Evolutionary conservation across 1,139 yeast genomes (phyloP), one percentile per base, ranked within the genome.

Genomic region (Kluyveromyces marxianus): DNA sequence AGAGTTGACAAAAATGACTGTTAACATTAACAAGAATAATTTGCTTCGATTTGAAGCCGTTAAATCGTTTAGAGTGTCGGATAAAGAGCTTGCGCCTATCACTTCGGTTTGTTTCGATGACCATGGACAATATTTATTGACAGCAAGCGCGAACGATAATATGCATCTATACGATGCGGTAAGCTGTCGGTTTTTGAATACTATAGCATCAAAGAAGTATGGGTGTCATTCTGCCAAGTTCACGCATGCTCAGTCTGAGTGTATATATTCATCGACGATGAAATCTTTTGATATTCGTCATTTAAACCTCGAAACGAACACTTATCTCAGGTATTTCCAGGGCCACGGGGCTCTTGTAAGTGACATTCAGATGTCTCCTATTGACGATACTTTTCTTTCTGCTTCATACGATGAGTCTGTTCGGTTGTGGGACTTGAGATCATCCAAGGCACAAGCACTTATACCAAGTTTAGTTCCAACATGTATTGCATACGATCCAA

Each of bases 151-250:
- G 7, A 95, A 88, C 66, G 90, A 87, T 57, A 75, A 87, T 24
- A 81, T 92, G 55, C 95, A 88, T 59, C 67, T 94, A 25, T 92
- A 88, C 62, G 96, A 90, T 65, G 74, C 81, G 28, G 74, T 79
- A 42, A 48, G 60, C 2, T 97, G 97, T 1, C 71, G 75, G 32
- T 83, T 79, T 53, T 54, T 69, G 43, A 81, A 78, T 52, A 80
- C 88, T 4, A 75, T 87, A 4, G 83, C 79, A 53, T 83, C 95
- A 26, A 92, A 88, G 66, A 92, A 92, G 60, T 92, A 92, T 57
- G 98, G 99, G 0, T 88, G 90, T 48, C 89, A 87, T 59, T 67
- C 87, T 37, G 97, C 96, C 2, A 72, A 81, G 42, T 92, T 92
- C 63, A 82, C 96, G 0, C 96, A 88, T 58, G 74, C 76, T 40